Evolutionary conservation across 2,329 filamentous ascomycete genomes (phyloP), one percentile per base, ranked within the genome.

Genomic region (Xylaria sp.): DNA sequence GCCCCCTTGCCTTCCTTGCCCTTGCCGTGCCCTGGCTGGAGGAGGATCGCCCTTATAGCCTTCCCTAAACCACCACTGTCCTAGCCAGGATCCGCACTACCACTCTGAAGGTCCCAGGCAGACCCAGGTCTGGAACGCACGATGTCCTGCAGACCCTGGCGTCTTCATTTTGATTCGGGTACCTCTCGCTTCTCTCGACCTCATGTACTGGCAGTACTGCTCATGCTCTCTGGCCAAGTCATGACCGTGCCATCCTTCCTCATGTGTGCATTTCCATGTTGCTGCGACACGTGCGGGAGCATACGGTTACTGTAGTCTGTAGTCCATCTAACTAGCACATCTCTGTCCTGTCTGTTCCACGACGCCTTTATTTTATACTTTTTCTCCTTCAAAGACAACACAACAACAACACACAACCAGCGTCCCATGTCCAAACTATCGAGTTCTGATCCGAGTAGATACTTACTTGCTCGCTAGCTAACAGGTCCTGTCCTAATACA

Each of bases 141-240:
- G 46, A 66, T 66, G 63, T 69, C 66, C 69, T 69, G 69, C 66
- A 62, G 62, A 69, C 66, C 69, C 66, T 64, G 61, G 69, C 66
- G 28, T 59, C 63, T 64, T 69, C 63, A 69, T 71, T 71, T 71
- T 56, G 50, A 69, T 50, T 65, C 48, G 61, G 61, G 57, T 62
- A 32, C 59, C 48, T 68, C 41, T 62, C 51, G 18, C 41, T 32
- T 28, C 28, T 28, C 28, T 28, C 28, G 28, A 2, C 28, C 28
- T 28, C 28, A 28, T 28, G 28, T 28, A 28, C 23, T 25, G 23
- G 23, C 28, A 28, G 28, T 28, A 28, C 28, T 28, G 28, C 48
- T 68, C 41, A 37, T 23, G 15, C 52, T 55, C 52, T 20, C 52
- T 55, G 3, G 52, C 15, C 41, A 39, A 34, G 52, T 58, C 39